These are phyloP conservation scores for Baorangia bicolor DNA, from an alignment of 768 basidiomycete species.

Conservation along the genomic window DNA sequence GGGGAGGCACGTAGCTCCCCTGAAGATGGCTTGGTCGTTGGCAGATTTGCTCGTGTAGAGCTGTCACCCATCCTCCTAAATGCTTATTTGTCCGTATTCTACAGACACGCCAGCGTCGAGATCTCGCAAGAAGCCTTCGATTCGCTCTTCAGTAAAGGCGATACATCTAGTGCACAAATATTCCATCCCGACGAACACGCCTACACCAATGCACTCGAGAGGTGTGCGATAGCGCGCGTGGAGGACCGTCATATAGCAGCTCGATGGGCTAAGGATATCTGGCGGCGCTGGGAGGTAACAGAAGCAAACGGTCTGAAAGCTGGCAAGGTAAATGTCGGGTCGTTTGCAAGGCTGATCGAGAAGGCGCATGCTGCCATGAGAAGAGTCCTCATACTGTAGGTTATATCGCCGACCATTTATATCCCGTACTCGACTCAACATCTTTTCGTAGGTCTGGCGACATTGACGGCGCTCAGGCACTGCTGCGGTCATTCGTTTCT, in stretches of 20 bases:
- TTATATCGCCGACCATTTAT: conserved; percentile 4
- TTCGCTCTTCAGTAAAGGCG: conserved; percentile 44
- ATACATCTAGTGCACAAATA: conserved; percentile 2
- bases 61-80: conserved; percentile 67
- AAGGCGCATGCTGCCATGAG: conserved; percentile 69
- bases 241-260: conserved; percentile 49
- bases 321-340: conserved; percentile 19
- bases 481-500: conserved; percentile 59
- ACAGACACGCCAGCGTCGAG: conserved; percentile 55
- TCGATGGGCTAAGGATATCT: conserved; percentile 58
- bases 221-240: conserved; percentile 46
- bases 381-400: conserved; percentile 61
- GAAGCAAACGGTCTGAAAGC: conserved; percentile 40
- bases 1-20: not conserved
- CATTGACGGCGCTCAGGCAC: conserved; percentile 50
- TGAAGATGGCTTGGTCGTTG: conserved; percentile 12
- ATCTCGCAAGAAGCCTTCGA: conserved; percentile 49
- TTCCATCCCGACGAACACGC: conserved; percentile 51
- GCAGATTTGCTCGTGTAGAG: conserved; percentile 56
- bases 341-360: conserved; percentile 57
- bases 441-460: conserved; percentile 43
- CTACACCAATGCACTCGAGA: conserved; percentile 67
- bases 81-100: conserved; percentile 79
- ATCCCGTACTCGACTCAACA: not conserved
- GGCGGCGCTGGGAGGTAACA: conserved; percentile 58